Conservation (phyloP, 2,329 filamentous ascomycete genomes). For the Fusarium pseudoanthophilum region DNA sequence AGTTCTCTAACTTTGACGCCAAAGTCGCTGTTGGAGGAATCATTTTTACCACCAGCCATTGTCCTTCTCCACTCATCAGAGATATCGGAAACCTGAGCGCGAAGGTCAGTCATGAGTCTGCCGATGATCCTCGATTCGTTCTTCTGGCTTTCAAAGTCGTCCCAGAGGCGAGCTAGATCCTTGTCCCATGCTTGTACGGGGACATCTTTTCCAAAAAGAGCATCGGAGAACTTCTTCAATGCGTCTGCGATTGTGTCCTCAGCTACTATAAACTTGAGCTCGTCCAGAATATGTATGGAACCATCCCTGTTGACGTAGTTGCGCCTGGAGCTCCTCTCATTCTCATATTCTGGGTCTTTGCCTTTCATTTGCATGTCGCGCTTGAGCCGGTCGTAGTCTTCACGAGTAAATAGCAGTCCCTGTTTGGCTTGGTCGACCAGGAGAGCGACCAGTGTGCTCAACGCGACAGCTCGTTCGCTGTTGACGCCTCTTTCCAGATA, state of each 20-base stretch:
- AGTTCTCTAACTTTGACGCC: slow-evolving; percentile 48
- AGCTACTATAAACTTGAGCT: slow-evolving; percentile 67
- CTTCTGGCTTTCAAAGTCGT: slow-evolving; percentile 49
- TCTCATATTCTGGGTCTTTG: slow-evolving; percentile 58
- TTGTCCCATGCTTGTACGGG: slow-evolving; percentile 49
- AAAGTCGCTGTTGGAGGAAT: slow-evolving; percentile 47
- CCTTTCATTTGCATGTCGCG: slow-evolving; percentile 39
- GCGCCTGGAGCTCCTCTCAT: slow-evolving; percentile 45
- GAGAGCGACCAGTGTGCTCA: slow-evolving; percentile 63
- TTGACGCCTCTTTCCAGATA: slow-evolving; percentile 67
- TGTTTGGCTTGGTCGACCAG: slow-evolving; percentile 70
- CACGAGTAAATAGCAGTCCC: slow-evolving; percentile 59
- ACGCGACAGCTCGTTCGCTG: slow-evolving; percentile 54
- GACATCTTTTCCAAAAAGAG: slow-evolving; percentile 18
- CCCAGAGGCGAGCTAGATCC: slow-evolving; percentile 50
- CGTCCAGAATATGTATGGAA: slow-evolving; percentile 68
- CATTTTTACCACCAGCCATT: neutral
- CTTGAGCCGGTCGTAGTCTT: slow-evolving; percentile 20
- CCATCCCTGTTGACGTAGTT: slow-evolving; percentile 29
- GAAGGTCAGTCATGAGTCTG: slow-evolving; percentile 49
- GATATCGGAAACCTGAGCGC: slow-evolving; percentile 47
- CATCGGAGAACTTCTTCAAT: slow-evolving; percentile 48
- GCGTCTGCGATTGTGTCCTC: slow-evolving; percentile 53
- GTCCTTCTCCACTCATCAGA: slow-evolving; percentile 50
- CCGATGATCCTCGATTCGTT: slow-evolving; percentile 44